These are phyloP conservation scores for Prorocentrum cordatum DNA, from an alignment of 169 alveolate genomes.

Conservation along the genomic window DNA sequence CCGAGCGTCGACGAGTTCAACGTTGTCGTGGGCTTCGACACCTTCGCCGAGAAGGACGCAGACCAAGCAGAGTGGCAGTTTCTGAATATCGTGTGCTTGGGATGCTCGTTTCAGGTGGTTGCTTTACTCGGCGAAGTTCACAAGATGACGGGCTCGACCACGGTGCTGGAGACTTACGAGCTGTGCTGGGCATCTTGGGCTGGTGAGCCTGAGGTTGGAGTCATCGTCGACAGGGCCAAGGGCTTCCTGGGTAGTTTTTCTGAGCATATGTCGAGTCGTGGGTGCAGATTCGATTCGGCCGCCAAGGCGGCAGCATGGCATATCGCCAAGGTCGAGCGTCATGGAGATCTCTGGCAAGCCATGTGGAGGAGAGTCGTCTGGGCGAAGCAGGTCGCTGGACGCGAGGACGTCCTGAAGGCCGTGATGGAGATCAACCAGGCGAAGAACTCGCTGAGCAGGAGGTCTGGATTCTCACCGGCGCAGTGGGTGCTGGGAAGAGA, in stretches of 20 bases:
- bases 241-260: not conserved
- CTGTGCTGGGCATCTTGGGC: not conserved
- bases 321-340: not conserved
- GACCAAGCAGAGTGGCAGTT: not conserved
- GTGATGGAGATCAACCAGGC: not conserved
- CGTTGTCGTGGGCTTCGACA: not conserved
- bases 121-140: not conserved
- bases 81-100: not conserved
- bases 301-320: not conserved
- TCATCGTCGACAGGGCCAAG: not conserved
- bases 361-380: not conserved
- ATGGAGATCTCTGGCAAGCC: not conserved
- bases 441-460: not conserved
- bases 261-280: not conserved
- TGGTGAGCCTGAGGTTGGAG: not conserved
- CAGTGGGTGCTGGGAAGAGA: constrained; percentile 10
- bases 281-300: not conserved
- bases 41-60: not conserved
- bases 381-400: not conserved
- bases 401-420: not conserved
- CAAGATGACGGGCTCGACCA: not conserved
- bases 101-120: too few species aligned
- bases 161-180: not conserved
- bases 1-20: not conserved
- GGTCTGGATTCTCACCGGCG: not conserved